Evolutionary conservation across 768 basidiomycete species (phyloP), one percentile per base, ranked within the genome.

Genomic region (Leucocoprinus birnbaumii): DNA sequence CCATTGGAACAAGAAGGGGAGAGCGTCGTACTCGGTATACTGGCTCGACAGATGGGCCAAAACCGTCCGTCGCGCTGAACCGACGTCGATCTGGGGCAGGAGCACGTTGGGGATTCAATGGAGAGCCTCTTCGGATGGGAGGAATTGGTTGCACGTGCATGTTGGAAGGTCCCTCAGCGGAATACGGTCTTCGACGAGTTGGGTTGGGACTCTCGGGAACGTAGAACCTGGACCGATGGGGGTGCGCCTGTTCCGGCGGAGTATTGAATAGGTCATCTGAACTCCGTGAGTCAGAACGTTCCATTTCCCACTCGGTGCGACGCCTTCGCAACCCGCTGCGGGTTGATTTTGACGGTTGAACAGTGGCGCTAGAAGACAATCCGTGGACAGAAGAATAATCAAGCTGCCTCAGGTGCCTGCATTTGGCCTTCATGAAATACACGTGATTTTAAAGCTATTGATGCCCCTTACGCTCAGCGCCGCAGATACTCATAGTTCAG

Each of bases 81-180:
- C 66, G 65, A 34, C 68, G 67, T 24, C 67, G 66, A 25, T 61
- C 53, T 45, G 65, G 65, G 37, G 54, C 45, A 45, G 58, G 46
- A 13, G 56, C 52, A 48, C 68, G 71, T 49, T 68, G 69, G 18
- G 71, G 68, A 51, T 71, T 72, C 19, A 74, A 58, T 14, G 72
- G 71, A 25, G 71, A 72, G 37, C 68, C 66, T 44, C 63, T 62
- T 8, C 71, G 63, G 44, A 67, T 44, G 18, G 70, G 67, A 44
- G 67, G 68, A 10, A 58, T 58, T 61, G n/a, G n/a, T n/a, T 35
- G 58, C 60, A 25, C 63, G 64, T 57, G 44, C 49, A 43, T 49
- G 6, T 18, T 8, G 27, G n/a, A n/a, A n/a, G 54, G 21, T 18
- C 14, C 54, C 26, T 55, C 46, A 13, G 38, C 47, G 59, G 56